Conservation (phyloP, 352 stramenopile species). For the Aphanomyces astaci region DNA sequence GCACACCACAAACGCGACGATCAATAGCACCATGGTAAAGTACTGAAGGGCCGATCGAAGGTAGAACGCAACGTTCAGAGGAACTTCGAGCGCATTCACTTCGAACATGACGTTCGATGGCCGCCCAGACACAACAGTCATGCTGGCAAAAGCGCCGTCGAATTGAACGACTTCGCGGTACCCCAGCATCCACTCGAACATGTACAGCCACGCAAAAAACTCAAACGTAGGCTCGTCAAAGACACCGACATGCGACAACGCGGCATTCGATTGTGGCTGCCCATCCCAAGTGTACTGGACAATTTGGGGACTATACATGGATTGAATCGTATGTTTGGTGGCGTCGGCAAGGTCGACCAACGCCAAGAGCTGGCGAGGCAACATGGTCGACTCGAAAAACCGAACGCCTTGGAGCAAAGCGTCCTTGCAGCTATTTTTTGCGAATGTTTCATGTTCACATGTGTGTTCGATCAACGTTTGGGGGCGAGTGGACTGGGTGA, state of each 20-base stretch:
- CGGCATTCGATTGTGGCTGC: background rate
- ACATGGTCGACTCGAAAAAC: background rate
- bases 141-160: background rate
- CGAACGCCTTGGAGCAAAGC: background rate
- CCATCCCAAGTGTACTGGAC: background rate
- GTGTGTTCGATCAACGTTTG: background rate
- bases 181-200: background rate
- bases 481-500: background rate
- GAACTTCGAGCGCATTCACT: background rate
- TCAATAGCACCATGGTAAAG: background rate
- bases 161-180: background rate
- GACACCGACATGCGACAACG: background rate
- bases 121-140: background rate
- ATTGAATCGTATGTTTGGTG: background rate
- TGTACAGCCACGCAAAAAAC: constrained; percentile 9
- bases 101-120: no score
- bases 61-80: constrained; percentile 16
- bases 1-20: background rate
- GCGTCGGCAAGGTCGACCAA: background rate
- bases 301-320: background rate
- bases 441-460: background rate
- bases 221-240: constrained; percentile 6
- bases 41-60: constrained; percentile 1
- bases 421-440: background rate
- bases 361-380: background rate